Conservation (phyloP, 2,329 filamentous ascomycete genomes). For the Colletotrichum kahawae region DNA sequence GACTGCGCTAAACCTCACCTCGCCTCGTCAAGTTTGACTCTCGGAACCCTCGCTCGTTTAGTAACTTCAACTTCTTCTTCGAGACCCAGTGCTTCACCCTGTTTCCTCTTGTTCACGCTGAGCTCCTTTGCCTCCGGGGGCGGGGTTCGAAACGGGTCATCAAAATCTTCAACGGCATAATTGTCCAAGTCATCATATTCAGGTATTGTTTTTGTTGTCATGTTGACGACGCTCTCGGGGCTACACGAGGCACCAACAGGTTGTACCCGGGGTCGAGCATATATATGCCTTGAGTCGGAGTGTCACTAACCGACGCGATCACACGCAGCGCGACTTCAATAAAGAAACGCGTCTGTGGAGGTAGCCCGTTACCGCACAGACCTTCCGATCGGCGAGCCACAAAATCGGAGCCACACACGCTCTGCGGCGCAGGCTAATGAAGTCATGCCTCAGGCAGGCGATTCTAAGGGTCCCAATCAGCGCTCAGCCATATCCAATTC, state of each 20-base stretch:
- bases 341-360: neutral
- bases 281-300: neutral
- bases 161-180: constrained; percentile 69
- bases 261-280: neutral
- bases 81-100: constrained; percentile 69
- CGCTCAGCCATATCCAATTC: neutral
- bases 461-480: neutral
- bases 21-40: constrained; percentile 86
- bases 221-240: neutral
- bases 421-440: neutral
- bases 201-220: constrained; percentile 31
- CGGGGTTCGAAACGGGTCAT: constrained; percentile 52
- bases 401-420: neutral
- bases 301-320: neutral
- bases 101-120: constrained; percentile 49
- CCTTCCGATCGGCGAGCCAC: neutral
- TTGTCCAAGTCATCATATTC: constrained; percentile 75
- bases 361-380: neutral
- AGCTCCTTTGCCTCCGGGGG: constrained; percentile 40
- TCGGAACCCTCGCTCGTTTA: constrained; percentile 73
- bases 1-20: constrained; percentile 50
- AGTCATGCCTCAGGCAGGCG: neutral
- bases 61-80: constrained; percentile 85
- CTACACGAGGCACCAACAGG: neutral
- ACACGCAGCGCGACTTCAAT: neutral